Percentiles rank a stretch among this genome's conserved stretches.
Evolutionary conservation across 805 yeast species (phyloP).

Genomic region (Hyphopichia homilentoma): DNA sequence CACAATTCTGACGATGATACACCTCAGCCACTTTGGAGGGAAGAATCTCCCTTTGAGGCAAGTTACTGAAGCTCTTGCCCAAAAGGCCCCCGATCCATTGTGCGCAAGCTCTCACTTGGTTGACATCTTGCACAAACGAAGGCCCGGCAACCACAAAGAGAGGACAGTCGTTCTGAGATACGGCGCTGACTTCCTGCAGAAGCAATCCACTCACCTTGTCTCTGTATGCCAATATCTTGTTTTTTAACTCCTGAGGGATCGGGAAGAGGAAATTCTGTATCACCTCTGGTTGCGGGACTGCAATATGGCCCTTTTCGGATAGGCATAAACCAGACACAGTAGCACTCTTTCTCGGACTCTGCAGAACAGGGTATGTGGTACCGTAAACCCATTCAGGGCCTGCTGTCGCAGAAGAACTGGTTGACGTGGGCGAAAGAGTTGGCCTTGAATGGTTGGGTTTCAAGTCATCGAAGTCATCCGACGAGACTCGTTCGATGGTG

Average conservation of each 20-base stretch:
- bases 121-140: constrained; percentile 19
- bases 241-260: constrained; percentile 19
- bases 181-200: constrained; percentile 2
- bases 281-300: constrained; percentile 43
- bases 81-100: constrained; percentile 31
- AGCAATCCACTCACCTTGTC: constrained; percentile 16
- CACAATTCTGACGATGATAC: constrained; percentile 5
- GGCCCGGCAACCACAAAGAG: constrained; percentile 42
- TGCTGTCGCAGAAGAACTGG: background rate
- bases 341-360: constrained; percentile 2
- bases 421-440: too few species aligned
- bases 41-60: constrained; percentile 2
- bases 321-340: constrained; percentile 16
- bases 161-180: constrained; percentile 9
- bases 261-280: constrained; percentile 39
- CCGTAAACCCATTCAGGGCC: constrained; percentile 10
- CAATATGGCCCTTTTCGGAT: constrained; percentile 29
- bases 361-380: constrained; percentile 1
- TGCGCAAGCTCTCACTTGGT: constrained; percentile 38
- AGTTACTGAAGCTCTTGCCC: constrained; percentile 11
- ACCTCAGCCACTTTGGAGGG: constrained; percentile 3
- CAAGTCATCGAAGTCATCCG: background rate
- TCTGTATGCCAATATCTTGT: constrained; percentile 29
- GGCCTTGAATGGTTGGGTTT: background rate
- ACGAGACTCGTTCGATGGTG: background rate